These are phyloP conservation scores for Eimeria necatrix DNA, from an alignment of 169 alveolate genomes.

Conservation along the genomic window DNA sequence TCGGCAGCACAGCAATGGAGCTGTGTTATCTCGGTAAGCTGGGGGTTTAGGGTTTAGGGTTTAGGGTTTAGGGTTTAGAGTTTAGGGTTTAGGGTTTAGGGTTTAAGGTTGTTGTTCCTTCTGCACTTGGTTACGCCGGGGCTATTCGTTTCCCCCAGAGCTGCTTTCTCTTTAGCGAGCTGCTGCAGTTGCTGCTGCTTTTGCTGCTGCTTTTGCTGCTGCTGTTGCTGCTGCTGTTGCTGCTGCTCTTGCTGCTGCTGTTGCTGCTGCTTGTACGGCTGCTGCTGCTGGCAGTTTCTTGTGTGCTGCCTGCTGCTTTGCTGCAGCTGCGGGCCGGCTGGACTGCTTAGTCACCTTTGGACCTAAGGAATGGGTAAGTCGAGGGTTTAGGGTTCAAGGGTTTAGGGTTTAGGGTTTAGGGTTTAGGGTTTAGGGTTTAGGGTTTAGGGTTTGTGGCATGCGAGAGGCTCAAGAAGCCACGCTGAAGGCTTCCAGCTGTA, in stretches of 20 bases:
- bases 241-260: not conserved
- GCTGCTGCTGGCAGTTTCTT: not conserved
- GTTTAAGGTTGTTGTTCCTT: not conserved
- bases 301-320: not conserved
- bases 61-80: slow-evolving; percentile 23
- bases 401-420: not conserved
- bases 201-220: not conserved
- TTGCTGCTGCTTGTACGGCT: not conserved
- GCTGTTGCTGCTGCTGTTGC: not conserved
- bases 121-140: not conserved
- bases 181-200: no score
- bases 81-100: slow-evolving; percentile 64
- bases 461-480: no score
- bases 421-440: not conserved
- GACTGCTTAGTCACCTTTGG: slow-evolving; percentile 34
- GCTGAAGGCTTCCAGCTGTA: no score
- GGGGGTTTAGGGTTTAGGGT: not conserved
- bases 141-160: not conserved
- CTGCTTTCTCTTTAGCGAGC: not conserved
- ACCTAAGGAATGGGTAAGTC: slow-evolving; percentile 74
- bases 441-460: not conserved
- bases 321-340: slow-evolving; percentile 75
- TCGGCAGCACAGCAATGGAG: slow-evolving; percentile 67
- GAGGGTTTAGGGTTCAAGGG: not conserved
- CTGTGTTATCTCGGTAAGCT: slow-evolving; percentile 67